Base-by-base conservation (phyloP, 768 basidiomycete species). In the Obba rivulosa region DNA sequence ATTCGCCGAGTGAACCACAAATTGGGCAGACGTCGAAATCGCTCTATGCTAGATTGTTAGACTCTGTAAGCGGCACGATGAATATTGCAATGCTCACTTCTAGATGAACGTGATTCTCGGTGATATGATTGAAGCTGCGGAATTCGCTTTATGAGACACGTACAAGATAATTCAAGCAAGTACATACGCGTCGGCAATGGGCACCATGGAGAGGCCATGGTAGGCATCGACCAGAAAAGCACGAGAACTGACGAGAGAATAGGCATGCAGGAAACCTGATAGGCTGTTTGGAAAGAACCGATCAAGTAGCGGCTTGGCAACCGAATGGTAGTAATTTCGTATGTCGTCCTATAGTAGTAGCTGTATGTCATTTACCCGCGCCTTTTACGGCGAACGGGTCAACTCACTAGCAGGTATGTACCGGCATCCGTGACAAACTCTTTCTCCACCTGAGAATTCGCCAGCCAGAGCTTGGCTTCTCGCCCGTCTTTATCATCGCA, bases 221-320 rank as follows among this genome's bases (percentile, higher is more conserved):
- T 69, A 78, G 8, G 65, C 58, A 56, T 78, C 76, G 31, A 78
- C 65, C 21, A 73, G 62, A 55, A 79, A 78, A 2, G 74, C 74
- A 10, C 78, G 68, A 1, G 76, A 72, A 8, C 69, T 69, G 20
- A 79, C 72, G 13, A 78, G 64, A 0, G 72, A 66, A 57, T 75
- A 76, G 8, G 73, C 68, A 45, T 70, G 62, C 5, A 65, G 46
- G 51, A 71, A 72, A 4, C 63, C 65, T 4, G 37, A 41, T 21
- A 61, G 34, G 8, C 59, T 48, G 37, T 34, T 34, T 45, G 17
- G 28, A 42, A 16, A 21, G 35, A 34, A 2, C 28, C 45, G 18
- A 41, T 34, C 7, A 41, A 59, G 43, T 35, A 56, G n/a, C 9
- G 57, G 56, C 21, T 50, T 21, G 20, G 52, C 62, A 4, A 55